A percentile compares a stretch with the other conserved stretches of the same genome.
These are phyloP conservation scores for Cutaneotrichosporon curvatum DNA, from an alignment of 1,284 basidiomycete species.

Conservation along the genomic window DNA sequence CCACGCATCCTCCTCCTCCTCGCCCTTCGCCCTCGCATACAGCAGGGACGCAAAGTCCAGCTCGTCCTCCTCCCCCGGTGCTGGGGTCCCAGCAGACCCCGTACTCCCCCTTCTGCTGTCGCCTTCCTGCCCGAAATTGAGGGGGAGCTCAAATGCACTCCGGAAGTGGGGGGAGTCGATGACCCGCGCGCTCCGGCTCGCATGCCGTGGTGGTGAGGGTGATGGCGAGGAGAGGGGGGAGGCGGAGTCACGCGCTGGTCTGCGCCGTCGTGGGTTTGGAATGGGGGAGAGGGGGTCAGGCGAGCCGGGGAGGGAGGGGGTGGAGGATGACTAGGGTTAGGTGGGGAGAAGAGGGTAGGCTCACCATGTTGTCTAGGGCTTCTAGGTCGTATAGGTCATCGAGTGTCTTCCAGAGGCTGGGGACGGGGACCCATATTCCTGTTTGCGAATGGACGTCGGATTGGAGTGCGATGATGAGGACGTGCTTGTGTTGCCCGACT, in stretches of 20 bases:
- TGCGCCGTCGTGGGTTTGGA: slow-evolving; percentile 9
- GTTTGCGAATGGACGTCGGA: slow-evolving; percentile 29
- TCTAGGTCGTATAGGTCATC: slow-evolving; percentile 67
- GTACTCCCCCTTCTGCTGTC: neutral
- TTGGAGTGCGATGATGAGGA: slow-evolving; percentile 35
- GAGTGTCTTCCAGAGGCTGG: slow-evolving; percentile 68
- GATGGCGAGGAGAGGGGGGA: slow-evolving; percentile 12
- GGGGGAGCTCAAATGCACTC: slow-evolving; percentile 13
- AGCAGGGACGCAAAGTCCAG: slow-evolving; percentile 4
- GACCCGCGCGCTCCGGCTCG: slow-evolving; percentile 10
- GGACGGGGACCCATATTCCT: slow-evolving; percentile 49
- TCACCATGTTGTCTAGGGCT: slow-evolving; percentile 63
- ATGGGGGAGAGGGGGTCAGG: slow-evolving; percentile 17
- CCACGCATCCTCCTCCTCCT: slow-evolving; percentile 9
- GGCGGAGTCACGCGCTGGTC: slow-evolving; percentile 3
- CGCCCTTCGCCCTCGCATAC: slow-evolving; percentile 6
- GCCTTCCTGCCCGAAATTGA: neutral
- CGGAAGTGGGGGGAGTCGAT: slow-evolving; percentile 18
- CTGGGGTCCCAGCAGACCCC: too few relatives aligned
- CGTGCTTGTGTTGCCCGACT: slow-evolving; percentile 37
- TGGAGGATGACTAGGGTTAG: slow-evolving; percentile 12
- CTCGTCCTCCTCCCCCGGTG: neutral
- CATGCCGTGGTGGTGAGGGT: slow-evolving; percentile 1
- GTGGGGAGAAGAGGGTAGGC: too few relatives aligned
- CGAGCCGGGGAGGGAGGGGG: slow-evolving; percentile 15